phyloP scores from a whole-genome alignment of 1,284 basidiomycete genomes.

The Ustilago tritici region DNA sequence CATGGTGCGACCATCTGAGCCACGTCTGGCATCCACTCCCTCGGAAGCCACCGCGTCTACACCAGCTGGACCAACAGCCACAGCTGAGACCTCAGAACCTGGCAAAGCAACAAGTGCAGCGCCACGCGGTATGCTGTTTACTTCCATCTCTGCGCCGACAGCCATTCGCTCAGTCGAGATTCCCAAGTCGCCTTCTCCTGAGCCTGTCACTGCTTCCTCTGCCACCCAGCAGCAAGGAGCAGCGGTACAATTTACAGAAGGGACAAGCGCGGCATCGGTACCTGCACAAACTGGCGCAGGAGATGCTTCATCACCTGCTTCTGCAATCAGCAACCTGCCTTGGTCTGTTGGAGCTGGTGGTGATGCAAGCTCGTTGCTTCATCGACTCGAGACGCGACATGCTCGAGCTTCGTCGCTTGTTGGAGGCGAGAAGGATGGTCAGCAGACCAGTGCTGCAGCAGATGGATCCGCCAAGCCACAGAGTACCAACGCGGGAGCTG shows the following conservation, averaged over 20 bases:
- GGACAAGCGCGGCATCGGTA: neutral
- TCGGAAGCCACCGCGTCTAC: slow-evolving; percentile 7
- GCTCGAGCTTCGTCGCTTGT: slow-evolving; percentile 15
- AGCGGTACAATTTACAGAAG: slow-evolving; percentile 1
- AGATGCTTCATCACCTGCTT: slow-evolving; percentile 16
- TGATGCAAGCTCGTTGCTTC: slow-evolving; percentile 28
- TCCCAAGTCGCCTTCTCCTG: slow-evolving; percentile 59
- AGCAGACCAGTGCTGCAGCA: slow-evolving; percentile 1
- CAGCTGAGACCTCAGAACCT: slow-evolving; percentile 18
- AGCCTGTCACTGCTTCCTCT: slow-evolving; percentile 9
- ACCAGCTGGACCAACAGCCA: slow-evolving; percentile 12
- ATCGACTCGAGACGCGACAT: slow-evolving; percentile 29
- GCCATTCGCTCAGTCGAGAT: slow-evolving; percentile 61
- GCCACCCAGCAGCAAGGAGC: slow-evolving; percentile 7
- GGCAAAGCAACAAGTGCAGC: slow-evolving; percentile 19
- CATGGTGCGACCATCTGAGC: slow-evolving; percentile 15
- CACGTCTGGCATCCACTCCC: slow-evolving; percentile 9
- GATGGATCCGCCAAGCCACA: slow-evolving; percentile 31
- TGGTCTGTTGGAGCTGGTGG: slow-evolving; percentile 6
- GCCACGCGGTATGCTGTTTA: slow-evolving; percentile 40
- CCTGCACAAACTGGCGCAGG: slow-evolving; percentile 9
- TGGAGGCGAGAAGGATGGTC: slow-evolving; percentile 11
- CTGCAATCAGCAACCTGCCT: slow-evolving; percentile 1
- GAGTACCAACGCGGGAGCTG: neutral
- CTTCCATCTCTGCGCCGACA: slow-evolving; percentile 50